A percentile compares a stretch with the other conserved stretches of the same genome.
Evolutionary conservation across 2,329 filamentous ascomycete genomes (phyloP).

Genomic region (Fusarium transvaalense): DNA sequence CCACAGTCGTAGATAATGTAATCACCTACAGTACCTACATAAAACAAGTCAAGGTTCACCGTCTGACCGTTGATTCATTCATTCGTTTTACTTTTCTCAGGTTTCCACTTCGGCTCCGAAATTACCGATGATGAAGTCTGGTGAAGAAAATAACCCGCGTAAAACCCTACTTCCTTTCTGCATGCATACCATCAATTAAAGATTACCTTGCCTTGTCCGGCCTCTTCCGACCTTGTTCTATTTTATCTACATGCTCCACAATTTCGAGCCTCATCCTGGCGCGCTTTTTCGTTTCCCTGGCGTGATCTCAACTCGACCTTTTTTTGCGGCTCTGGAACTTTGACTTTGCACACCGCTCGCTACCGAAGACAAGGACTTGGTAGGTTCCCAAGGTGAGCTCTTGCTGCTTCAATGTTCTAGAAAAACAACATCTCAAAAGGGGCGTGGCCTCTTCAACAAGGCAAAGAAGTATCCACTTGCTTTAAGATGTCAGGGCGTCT

Average conservation of each 20-base stretch:
- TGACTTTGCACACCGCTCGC: constrained; percentile 32
- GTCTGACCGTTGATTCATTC: background rate
- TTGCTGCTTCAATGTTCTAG: constrained; percentile 14
- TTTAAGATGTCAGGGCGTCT: constrained; percentile 25
- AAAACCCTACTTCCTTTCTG: constrained; percentile 1
- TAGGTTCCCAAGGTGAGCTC: constrained; percentile 28
- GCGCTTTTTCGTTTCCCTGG: constrained; percentile 33
- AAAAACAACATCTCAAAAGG: constrained; percentile 19
- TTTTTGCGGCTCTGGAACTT: constrained; percentile 30
- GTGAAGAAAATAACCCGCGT: constrained; percentile 32
- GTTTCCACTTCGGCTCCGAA: constrained; percentile 42
- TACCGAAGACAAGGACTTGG: constrained; percentile 23
- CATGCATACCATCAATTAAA: background rate
- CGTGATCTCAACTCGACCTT: constrained; percentile 33
- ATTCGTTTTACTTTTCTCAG: background rate
- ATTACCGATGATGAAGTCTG: constrained; percentile 3
- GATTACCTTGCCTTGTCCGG: constrained; percentile 22
- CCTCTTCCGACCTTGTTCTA: constrained; percentile 39
- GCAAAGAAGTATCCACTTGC: constrained; percentile 21
- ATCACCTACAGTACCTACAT: background rate
- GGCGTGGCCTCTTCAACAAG: constrained; percentile 8
- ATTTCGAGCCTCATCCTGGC: constrained; percentile 18
- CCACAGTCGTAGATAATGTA: constrained; percentile 16
- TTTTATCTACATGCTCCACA: constrained; percentile 23
- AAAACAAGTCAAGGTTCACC: constrained; percentile 17